Percentiles rank a stretch among this genome's conserved stretches.
phyloP scores from a whole-genome alignment of 192 early-diverging fungal species.

The Spizellomyces sp. region DNA sequence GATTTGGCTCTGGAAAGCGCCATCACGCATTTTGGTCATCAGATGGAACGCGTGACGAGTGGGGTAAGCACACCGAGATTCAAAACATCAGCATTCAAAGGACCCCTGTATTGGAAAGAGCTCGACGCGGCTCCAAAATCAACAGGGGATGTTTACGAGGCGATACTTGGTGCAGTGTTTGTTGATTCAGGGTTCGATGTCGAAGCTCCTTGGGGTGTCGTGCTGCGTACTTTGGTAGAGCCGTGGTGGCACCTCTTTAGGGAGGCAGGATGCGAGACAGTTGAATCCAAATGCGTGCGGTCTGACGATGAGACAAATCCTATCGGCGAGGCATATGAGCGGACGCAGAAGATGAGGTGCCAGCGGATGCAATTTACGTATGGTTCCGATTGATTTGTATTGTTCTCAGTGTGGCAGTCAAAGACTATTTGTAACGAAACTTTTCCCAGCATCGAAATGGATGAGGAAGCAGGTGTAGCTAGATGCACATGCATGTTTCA shows the following conservation, averaged over 20 bases:
- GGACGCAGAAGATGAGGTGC: not conserved
- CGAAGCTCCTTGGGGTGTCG: conserved; percentile 39
- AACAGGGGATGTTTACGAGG: conserved; percentile 82
- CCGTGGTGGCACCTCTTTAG: conserved; percentile 12
- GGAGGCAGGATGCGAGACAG: not conserved
- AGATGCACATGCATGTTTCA: not conserved
- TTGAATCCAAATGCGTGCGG: not conserved
- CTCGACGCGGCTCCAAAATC: conserved; percentile 85
- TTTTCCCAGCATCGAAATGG: not conserved
- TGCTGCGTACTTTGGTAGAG: conserved; percentile 26
- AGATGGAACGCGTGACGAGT: not conserved
- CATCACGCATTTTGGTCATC: conserved; percentile 45
- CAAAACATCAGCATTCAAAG: too few species aligned
- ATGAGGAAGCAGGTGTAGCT: not conserved
- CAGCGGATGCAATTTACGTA: not conserved
- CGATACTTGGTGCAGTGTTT: conserved; percentile 83
- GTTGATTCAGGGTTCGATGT: conserved; percentile 79
- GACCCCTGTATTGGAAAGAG: conserved; percentile 66
- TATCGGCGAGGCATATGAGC: not conserved
- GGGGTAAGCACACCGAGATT: not conserved
- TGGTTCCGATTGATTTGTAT: not conserved
- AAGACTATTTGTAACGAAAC: not conserved
- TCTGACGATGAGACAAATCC: not conserved
- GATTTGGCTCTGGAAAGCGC: conserved; percentile 57
- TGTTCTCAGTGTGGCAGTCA: too few species aligned